A percentile compares a stretch with the other conserved stretches of the same genome.
Conservation (phyloP, 1,284 basidiomycete genomes). For the Irpex sp. region DNA sequence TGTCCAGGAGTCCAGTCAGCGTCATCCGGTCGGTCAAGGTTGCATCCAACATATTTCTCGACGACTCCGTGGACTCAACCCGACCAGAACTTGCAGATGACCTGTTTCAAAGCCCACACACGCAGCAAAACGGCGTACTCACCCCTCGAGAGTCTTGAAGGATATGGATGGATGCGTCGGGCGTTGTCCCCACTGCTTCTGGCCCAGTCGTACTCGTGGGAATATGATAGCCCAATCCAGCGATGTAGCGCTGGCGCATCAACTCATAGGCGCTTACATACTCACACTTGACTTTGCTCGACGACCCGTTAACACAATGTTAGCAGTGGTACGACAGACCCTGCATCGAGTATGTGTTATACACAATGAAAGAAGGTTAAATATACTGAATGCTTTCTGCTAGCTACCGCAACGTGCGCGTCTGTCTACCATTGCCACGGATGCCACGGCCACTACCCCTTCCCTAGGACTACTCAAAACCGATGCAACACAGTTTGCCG, state of each 20-base stretch:
- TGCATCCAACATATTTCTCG: constrained; percentile 37
- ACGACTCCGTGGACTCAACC: constrained; percentile 13
- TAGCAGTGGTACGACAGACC: constrained; percentile 24
- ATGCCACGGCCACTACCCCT: not conserved
- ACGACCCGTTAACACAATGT: constrained; percentile 18
- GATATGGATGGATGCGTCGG: constrained; percentile 25
- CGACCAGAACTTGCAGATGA: not conserved
- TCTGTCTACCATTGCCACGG: constrained; percentile 2
- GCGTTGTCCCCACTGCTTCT: constrained; percentile 24
- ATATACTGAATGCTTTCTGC: not conserved
- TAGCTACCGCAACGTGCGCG: constrained; percentile 5
- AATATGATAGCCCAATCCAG: constrained; percentile 7
- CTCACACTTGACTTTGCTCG: constrained; percentile 7
- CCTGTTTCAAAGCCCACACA: not conserved
- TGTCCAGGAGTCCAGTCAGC: constrained; percentile 1
- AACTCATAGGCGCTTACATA: constrained; percentile 7
- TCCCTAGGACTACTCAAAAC: constrained; percentile 4
- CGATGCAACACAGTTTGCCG: not conserved
- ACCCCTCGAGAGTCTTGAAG: constrained; percentile 37
- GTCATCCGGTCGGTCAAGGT: constrained; percentile 33
- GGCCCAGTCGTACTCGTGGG: constrained; percentile 2
- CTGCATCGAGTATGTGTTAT: constrained; percentile 19
- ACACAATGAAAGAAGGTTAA: not conserved
- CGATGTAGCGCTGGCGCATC: not conserved
- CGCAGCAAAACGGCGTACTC: constrained; percentile 25